phyloP scores from a whole-genome alignment of 805 yeast species.

The Wickerhamiella dianesei region DNA sequence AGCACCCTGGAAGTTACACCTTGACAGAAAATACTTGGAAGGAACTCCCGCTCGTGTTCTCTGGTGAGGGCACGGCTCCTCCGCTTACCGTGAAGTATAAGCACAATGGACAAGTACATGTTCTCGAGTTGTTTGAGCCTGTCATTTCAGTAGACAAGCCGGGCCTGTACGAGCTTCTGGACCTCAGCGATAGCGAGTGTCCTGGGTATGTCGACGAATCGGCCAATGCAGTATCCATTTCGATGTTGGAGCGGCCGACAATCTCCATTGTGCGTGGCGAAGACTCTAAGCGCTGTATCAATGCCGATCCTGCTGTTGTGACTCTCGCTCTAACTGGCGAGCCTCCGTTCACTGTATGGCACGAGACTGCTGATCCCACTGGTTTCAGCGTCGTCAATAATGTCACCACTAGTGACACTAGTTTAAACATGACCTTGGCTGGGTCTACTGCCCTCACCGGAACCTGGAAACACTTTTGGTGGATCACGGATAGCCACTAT shows the following conservation, averaged over 20 bases:
- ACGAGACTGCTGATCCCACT: constrained; percentile 15
- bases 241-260: constrained; percentile 35
- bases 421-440: neutral
- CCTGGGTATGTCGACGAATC: constrained; percentile 29
- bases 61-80: constrained; percentile 33
- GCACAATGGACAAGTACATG: constrained; percentile 3
- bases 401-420: neutral
- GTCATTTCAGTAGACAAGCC: constrained; percentile 29
- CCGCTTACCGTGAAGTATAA: constrained; percentile 32
- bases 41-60: constrained; percentile 36
- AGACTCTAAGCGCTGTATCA: neutral
- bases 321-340: constrained; percentile 12
- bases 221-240: constrained; percentile 29
- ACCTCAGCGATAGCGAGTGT: constrained; percentile 40
- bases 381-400: constrained; percentile 3
- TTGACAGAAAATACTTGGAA: constrained; percentile 33
- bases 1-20: constrained; percentile 25
- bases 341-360: constrained; percentile 18
- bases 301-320: constrained; percentile 10
- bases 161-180: constrained; percentile 36
- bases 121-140: neutral
- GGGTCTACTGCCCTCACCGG: neutral
- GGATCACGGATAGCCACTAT: neutral
- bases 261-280: constrained; percentile 28
- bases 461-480: neutral